Evolutionary conservation across 495 filamentous ascomycete species (phyloP).

Genomic region (Extremus antarcticus): DNA sequence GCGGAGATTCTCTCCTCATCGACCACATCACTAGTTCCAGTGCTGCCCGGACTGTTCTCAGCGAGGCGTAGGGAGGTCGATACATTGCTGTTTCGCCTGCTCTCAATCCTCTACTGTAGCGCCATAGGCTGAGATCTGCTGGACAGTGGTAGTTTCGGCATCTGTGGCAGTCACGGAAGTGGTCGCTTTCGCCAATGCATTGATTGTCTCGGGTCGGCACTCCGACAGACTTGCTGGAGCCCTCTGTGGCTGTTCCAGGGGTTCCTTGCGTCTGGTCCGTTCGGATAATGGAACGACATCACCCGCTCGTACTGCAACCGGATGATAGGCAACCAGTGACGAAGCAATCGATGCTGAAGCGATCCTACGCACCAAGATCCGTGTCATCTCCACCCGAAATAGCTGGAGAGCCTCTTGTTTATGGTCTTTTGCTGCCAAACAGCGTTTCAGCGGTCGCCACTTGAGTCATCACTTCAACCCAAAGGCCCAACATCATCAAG

Average conservation of each 20-base stretch:
- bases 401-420: slow-evolving; percentile 9
- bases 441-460: slow-evolving; percentile 37
- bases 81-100: slow-evolving; percentile 15
- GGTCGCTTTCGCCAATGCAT: slow-evolving; percentile 16
- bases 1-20: slow-evolving; percentile 36
- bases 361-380: slow-evolving; percentile 34
- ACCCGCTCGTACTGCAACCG: slow-evolving; percentile 15
- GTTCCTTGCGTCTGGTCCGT: slow-evolving; percentile 1
- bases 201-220: slow-evolving; percentile 20
- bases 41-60: slow-evolving; percentile 24
- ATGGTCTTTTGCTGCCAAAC: slow-evolving; percentile 34
- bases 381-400: slow-evolving; percentile 20
- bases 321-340: slow-evolving; percentile 36
- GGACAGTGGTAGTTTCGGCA: slow-evolving; percentile 21
- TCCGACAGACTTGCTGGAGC: neutral
- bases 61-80: neutral
- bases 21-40: slow-evolving; percentile 29
- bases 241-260: neutral
- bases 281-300: slow-evolving; percentile 11
- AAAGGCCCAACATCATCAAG: slow-evolving; percentile 32
- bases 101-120: slow-evolving; percentile 12
- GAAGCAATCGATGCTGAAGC: slow-evolving; percentile 33
- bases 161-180: slow-evolving; percentile 21
- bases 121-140: slow-evolving; percentile 15
- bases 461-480: slow-evolving; percentile 28